Base-by-base conservation (phyloP, 176 grass and related monocot genomes). In the Eremochloa ophiuroides region DNA sequence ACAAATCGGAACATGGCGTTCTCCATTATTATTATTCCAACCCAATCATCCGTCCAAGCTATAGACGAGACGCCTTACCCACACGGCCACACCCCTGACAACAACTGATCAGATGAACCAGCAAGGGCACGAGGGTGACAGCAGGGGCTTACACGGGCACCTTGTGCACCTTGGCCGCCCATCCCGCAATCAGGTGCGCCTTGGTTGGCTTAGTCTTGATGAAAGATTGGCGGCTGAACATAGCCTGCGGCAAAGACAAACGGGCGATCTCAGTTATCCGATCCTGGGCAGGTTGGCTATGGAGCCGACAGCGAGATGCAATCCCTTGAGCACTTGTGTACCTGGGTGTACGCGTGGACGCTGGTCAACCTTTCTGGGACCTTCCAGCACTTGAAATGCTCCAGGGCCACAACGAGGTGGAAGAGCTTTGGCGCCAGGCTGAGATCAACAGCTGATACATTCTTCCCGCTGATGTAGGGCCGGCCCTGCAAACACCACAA, bases 311-410 rank as follows among this genome's bases (percentile, higher is more conserved):
- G 39, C 16, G 13, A 75, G 62, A 30, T 33, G 11, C 0, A n/a
- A 20, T 8, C 18, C 23, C 12, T 69, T 75, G 8, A 61, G 66
- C 28, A 44, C 13, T 30, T 8, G 40, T 0, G 11, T 91, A 94
- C 94, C 94, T 92, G 25, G 16, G 72, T 85, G 77, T 94, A 97
- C 7, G 88, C 75, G 53, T 91, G 87, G 81, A 94, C 73, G 47
- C 46, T 63, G 20, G 77, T 77, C 5, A 97, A 76, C 30, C 62
- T 88, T 26, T 92, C 94, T 0, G 94, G 92, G 77, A 97, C 70
- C 64, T 90, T 94, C 94, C 94, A 97, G 47, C 87, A 83, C 62
- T 97, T 97, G 72, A 97, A 97, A 80, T 97, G 89, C 12, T 86
- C 85, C 33, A 97, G 73, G 20, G 89, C 23, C 12, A 94, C 69